Percentiles rank a stretch among this genome's conserved stretches.
Evolutionary conservation across 2,329 filamentous ascomycete species (phyloP).

Genomic region (Daldinia sp.): DNA sequence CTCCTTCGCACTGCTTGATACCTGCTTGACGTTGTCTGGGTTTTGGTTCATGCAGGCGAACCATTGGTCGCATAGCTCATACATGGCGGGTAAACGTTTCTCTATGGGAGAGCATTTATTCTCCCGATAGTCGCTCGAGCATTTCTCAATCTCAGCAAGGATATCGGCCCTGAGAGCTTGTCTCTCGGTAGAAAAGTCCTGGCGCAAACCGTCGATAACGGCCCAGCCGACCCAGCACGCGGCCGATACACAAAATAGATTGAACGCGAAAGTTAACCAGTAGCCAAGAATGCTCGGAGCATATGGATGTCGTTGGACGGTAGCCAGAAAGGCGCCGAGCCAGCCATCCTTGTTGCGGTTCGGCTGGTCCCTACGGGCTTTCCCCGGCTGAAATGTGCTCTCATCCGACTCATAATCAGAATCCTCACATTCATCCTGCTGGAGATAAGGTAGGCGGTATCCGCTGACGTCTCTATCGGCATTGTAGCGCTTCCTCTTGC

Average conservation of each 20-base stretch:
- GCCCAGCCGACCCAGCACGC: slow-evolving; percentile 75
- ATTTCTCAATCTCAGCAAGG: slow-evolving; percentile 78
- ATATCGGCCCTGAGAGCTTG: slow-evolving; percentile 76
- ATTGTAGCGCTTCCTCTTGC: slow-evolving; percentile 66
- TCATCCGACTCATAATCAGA: slow-evolving; percentile 66
- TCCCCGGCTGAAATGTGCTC: slow-evolving; percentile 51
- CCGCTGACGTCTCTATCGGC: slow-evolving; percentile 66
- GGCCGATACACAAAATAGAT: slow-evolving; percentile 59
- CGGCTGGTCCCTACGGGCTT: slow-evolving; percentile 42
- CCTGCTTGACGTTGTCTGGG: slow-evolving; percentile 79
- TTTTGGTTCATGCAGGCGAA: slow-evolving; percentile 88
- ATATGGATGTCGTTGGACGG: slow-evolving; percentile 68
- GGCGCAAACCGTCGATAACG: slow-evolving; percentile 76
- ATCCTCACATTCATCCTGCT: slow-evolving; percentile 57
- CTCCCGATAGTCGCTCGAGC: slow-evolving; percentile 76
- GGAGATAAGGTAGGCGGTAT: slow-evolving; percentile 57
- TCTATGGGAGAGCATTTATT: slow-evolving; percentile 78
- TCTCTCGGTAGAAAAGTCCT: slow-evolving; percentile 80
- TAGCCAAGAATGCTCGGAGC: slow-evolving; percentile 70
- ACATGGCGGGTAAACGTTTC: slow-evolving; percentile 77
- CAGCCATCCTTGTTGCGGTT: slow-evolving; percentile 53
- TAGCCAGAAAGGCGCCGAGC: slow-evolving; percentile 61
- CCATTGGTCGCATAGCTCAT: slow-evolving; percentile 82
- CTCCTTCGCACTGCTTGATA: slow-evolving; percentile 85
- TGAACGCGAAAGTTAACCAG: slow-evolving; percentile 73